These are phyloP conservation scores for Neonectria neomacrospora DNA, from an alignment of 2,329 filamentous ascomycete genomes.

Conservation along the genomic window DNA sequence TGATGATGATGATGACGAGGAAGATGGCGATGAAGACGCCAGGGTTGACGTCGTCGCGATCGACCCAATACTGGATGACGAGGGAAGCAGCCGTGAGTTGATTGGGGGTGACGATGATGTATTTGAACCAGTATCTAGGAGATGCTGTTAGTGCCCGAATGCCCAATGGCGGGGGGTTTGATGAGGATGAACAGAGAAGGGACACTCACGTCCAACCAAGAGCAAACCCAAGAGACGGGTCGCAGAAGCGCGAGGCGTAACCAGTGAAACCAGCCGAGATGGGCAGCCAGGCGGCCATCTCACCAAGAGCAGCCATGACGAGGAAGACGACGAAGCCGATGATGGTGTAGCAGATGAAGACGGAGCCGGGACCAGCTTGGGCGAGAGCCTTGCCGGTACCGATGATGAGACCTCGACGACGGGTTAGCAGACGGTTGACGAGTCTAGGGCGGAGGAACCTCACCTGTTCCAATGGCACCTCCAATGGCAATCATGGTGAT, in stretches of 20 bases:
- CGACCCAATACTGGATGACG: constrained; percentile 82
- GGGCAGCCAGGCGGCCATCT: constrained; percentile 87
- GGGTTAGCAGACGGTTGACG: background rate
- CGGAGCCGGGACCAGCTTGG: constrained; percentile 69
- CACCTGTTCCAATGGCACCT: constrained; percentile 75
- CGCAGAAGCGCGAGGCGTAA: constrained; percentile 82
- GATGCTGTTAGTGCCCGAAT: constrained; percentile 29
- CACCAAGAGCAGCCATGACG: constrained; percentile 83
- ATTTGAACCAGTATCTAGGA: constrained; percentile 74
- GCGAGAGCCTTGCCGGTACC: constrained; percentile 69
- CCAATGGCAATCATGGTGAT: constrained; percentile 75
- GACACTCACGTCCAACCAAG: constrained; percentile 74
- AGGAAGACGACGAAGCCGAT: constrained; percentile 80
- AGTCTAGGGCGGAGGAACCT: background rate
- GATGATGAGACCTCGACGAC: constrained; percentile 70
- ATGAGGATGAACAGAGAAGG: background rate
- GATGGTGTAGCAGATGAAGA: constrained; percentile 77
- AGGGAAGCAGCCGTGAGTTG: constrained; percentile 84
- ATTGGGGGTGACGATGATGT: constrained; percentile 87
- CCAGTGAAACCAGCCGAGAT: constrained; percentile 83
- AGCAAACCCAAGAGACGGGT: constrained; percentile 83
- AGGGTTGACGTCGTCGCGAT: constrained; percentile 73
- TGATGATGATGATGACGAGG: constrained; percentile 68
- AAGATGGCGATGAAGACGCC: constrained; percentile 83
- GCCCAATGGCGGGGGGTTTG: background rate